These are phyloP conservation scores for Saccharata proteae DNA, from an alignment of 2,329 filamentous ascomycete species.

Conservation along the genomic window DNA sequence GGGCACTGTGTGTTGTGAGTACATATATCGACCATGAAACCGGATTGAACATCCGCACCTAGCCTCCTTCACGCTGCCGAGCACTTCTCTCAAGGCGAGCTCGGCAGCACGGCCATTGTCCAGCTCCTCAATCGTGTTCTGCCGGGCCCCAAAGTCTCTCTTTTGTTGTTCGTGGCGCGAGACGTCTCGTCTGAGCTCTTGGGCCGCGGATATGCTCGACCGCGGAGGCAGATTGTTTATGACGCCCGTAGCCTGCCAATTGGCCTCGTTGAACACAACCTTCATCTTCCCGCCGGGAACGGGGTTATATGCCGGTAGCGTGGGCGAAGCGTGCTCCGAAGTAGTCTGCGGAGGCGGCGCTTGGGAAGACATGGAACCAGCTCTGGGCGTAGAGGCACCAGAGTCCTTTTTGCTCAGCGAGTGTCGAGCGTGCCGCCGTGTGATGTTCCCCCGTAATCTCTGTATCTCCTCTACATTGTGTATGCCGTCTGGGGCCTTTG, in stretches of 20 bases:
- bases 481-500: constrained; percentile 72
- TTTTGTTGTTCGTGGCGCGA: constrained; percentile 31
- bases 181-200: constrained; percentile 20
- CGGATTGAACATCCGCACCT: constrained; percentile 42
- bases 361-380: constrained; percentile 35
- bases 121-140: constrained; percentile 53
- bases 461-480: constrained; percentile 85
- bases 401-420: constrained; percentile 41
- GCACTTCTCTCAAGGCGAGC: constrained; percentile 69
- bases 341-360: constrained; percentile 14
- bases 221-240: constrained; percentile 56
- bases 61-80: constrained; percentile 71
- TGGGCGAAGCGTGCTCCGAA: constrained; percentile 16
- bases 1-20: constrained; percentile 15
- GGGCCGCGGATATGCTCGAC: constrained; percentile 17
- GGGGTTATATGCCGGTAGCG: constrained; percentile 15
- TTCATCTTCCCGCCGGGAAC: constrained; percentile 25
- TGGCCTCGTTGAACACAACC: constrained; percentile 47
- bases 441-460: constrained; percentile 73
- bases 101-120: constrained; percentile 78
- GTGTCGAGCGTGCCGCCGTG: constrained; percentile 66
- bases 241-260: constrained; percentile 67
- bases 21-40: background rate
- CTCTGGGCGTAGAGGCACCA: constrained; percentile 50
- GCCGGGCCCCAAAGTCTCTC: constrained; percentile 50